A percentile compares a stretch with the other conserved stretches of the same genome.
These are phyloP conservation scores for Collybia mongolica DNA, from an alignment of 768 basidiomycete species.

Conservation along the genomic window DNA sequence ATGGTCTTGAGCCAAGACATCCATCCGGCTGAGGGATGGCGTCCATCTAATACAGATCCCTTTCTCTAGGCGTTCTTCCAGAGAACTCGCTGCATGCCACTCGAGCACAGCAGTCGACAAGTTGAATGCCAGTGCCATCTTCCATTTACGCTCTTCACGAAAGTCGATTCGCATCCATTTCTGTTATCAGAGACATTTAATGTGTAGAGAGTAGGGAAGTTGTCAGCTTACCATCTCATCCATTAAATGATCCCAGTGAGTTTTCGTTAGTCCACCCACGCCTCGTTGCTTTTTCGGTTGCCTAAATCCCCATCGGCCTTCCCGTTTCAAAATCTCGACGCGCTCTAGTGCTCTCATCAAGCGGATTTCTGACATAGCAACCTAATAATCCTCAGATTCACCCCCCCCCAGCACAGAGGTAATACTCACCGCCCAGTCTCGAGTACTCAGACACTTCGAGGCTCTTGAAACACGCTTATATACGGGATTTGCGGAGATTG, in stretches of 20 bases:
- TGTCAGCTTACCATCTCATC: conserved; percentile 83
- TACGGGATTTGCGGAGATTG: conserved; percentile 75
- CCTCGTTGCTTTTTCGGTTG: conserved; percentile 94
- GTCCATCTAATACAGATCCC: conserved; percentile 54
- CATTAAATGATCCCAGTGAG: conserved; percentile 94
- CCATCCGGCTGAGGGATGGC: conserved; percentile 46
- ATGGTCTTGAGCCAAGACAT: conserved; percentile 35
- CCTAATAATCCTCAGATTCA: conserved; percentile 32
- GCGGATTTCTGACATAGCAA: conserved; percentile 77
- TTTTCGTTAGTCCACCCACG: conserved; percentile 70
- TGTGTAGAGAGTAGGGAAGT: background rate
- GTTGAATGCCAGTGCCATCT: conserved; percentile 79
- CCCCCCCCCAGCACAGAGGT: too few relatives aligned
- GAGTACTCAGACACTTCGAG: conserved; percentile 74
- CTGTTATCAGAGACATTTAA: conserved; percentile 35
- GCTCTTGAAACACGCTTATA: conserved; percentile 68
- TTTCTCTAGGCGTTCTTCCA: conserved; percentile 58
- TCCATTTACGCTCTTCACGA: conserved; percentile 93
- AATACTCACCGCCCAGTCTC: conserved; percentile 78
- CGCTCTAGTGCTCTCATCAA: conserved; percentile 79
- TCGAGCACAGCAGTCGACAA: conserved; percentile 80
- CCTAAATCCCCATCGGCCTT: conserved; percentile 85
- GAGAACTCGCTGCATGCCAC: conserved; percentile 78
- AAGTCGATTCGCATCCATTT: conserved; percentile 98
- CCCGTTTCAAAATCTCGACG: conserved; percentile 79